These are phyloP conservation scores for Trypanosoma conorhini DNA, from an alignment of 208 protist genomes.

Conservation along the genomic window DNA sequence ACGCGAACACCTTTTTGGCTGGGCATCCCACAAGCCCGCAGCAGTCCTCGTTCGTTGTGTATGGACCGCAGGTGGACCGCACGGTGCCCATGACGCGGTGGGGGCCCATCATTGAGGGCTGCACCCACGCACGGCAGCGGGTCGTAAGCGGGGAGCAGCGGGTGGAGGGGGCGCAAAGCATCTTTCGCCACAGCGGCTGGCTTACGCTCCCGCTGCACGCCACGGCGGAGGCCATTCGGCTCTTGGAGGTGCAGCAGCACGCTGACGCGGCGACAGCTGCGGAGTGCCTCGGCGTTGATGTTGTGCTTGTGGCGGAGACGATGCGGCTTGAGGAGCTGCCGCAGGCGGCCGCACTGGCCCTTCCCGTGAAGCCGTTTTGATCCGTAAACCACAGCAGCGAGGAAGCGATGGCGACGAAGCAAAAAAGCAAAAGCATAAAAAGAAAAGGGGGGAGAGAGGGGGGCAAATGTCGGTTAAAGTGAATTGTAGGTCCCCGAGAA, in stretches of 20 bases:
- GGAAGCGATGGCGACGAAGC: background rate
- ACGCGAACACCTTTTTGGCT: slow-evolving; percentile 43
- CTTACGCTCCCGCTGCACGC: slow-evolving; percentile 41
- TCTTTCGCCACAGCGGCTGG: slow-evolving; percentile 46
- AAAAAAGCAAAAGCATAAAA: background rate
- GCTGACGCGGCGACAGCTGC: background rate
- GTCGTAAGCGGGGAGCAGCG: slow-evolving; percentile 59
- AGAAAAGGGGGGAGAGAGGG: background rate
- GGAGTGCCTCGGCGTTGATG: slow-evolving; percentile 33
- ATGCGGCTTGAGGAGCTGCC: slow-evolving; percentile 59
- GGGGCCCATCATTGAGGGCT: slow-evolving; percentile 37
- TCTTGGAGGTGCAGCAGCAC: slow-evolving; percentile 23
- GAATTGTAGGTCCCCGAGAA: too few species aligned
- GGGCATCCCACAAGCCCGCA: slow-evolving; percentile 13
- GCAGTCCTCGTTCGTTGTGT: slow-evolving; percentile 33
- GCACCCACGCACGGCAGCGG: slow-evolving; percentile 23
- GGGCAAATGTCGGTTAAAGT: too few species aligned
- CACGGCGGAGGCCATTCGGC: slow-evolving; percentile 45
- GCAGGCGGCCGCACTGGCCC: slow-evolving; percentile 38
- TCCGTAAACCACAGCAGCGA: background rate
- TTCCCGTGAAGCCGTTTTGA: slow-evolving; percentile 35
- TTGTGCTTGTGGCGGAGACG: slow-evolving; percentile 49
- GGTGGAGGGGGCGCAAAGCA: slow-evolving; percentile 37
- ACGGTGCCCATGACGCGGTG: slow-evolving; percentile 41
- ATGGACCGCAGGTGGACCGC: slow-evolving; percentile 41